A percentile compares a stretch with the other conserved stretches of the same genome.
These are phyloP conservation scores for Sporobolomyces phaffii DNA, from an alignment of 768 basidiomycete species.

Conservation along the genomic window DNA sequence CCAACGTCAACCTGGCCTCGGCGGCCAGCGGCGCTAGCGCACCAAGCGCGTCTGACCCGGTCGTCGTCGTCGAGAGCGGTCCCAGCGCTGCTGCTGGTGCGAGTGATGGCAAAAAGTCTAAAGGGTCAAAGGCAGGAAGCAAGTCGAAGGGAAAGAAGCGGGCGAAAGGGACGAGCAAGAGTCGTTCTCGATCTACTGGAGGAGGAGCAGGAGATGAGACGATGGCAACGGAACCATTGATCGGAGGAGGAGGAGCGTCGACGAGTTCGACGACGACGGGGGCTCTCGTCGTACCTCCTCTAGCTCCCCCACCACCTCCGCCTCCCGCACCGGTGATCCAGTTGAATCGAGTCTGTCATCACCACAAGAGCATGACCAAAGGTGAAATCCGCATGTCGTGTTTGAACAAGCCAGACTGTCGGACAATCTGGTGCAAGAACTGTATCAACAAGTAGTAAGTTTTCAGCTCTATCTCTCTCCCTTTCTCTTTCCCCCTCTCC, in stretches of 20 bases:
- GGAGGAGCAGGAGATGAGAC: too few relatives aligned
- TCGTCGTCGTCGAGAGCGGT: too few relatives aligned
- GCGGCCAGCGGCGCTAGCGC: too few relatives aligned
- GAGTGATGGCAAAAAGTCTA: too few relatives aligned
- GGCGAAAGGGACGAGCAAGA: neutral
- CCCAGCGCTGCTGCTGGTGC: too few relatives aligned
- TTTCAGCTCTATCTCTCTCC: neutral
- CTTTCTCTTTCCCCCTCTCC: neutral
- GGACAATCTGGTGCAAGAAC: constrained; percentile 23
- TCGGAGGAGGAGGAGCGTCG: neutral
- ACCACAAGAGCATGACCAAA: constrained; percentile 21
- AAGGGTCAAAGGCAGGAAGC: neutral
- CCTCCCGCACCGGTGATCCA: neutral
- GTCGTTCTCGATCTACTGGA: too few relatives aligned
- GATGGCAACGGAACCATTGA: too few relatives aligned
- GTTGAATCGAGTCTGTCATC: constrained; percentile 29
- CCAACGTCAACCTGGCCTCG: too few relatives aligned
- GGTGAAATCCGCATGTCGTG: constrained; percentile 23
- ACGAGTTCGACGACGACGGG: neutral
- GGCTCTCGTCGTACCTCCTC: neutral
- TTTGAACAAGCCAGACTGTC: constrained; percentile 19
- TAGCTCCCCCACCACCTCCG: too few relatives aligned
- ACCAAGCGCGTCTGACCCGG: too few relatives aligned
- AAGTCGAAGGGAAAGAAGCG: constrained; percentile 1
- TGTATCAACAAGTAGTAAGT: constrained; percentile 30